Evolutionary conservation across 106 monocot species (phyloP), one percentile per base, ranked within the genome.

Genomic region (Amphibolis antarctica): DNA sequence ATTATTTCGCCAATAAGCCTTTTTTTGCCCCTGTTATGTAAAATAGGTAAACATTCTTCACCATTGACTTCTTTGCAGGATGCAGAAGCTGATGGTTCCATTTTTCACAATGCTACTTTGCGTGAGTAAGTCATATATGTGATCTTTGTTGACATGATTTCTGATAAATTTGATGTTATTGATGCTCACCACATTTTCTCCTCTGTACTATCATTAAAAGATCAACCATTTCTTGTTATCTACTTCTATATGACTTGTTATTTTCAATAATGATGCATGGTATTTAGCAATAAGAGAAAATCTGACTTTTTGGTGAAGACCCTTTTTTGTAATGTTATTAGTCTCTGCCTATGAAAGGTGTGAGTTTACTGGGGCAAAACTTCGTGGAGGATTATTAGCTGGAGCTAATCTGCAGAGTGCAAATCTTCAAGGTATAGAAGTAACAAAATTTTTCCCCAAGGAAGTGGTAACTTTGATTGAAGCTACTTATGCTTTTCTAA

Each of bases 331-430:
- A 21, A 51, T 11, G 18, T 1, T 1, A 10, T 25, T 65, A n/a
- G 49, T 9, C 62, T 26, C 75, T 81, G 6, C 57, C 50, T 59
- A 70, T 67, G 24, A 62, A 69, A 96, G 94, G 59, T 96, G 94
- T 72, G 89, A 96, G 54, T 80, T 96, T 65, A 69, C 79, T 68
- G 89, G 94, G 53, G 89, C 94, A 65, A 89, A 89, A 68, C 84
- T 96, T 65, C 28, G 59, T 60, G 81, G 77, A 69, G 85, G 83
- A 71, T 24, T 82, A 48, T 73, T 96, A 67, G 80, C 81, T 72
- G 62, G 84, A 72, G 89, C 94, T 57, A 86, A 84, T 69, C 89
- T 96, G 65, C 89, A 84, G 55, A 96, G 94, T 80, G 94, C 86
- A 66, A 96, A 96, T 70, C 76, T 96, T 25, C 89, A 89, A 84